Evolutionary conservation across 495 filamentous ascomycete species (phyloP).

Genomic region (Umbilicaria muhlenbergii): DNA sequence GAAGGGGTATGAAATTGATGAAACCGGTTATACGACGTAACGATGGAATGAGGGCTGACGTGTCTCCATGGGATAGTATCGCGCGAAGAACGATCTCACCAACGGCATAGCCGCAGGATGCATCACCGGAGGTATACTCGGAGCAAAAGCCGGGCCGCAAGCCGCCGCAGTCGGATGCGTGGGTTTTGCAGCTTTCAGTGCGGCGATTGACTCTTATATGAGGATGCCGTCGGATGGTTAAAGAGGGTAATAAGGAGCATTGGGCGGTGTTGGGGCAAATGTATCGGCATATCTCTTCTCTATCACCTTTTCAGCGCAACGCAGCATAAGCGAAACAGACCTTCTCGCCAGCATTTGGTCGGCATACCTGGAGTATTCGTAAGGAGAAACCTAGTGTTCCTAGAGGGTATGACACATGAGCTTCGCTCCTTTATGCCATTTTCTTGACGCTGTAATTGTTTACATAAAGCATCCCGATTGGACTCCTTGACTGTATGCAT

Average conservation of each 20-base stretch:
- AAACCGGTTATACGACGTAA: background rate
- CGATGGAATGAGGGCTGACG: background rate
- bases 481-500: too few species aligned
- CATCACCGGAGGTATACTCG: slow-evolving; percentile 77
- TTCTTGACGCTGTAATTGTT: too few species aligned
- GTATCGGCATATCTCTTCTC: background rate
- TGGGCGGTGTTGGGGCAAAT: slow-evolving; percentile 4
- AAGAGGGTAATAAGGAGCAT: background rate
- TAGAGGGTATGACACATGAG: too few species aligned
- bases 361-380: too few species aligned
- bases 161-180: slow-evolving; percentile 80
- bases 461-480: too few species aligned
- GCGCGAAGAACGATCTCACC: slow-evolving; percentile 84
- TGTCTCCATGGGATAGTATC: slow-evolving; percentile 21
- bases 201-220: slow-evolving; percentile 89
- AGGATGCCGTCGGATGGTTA: slow-evolving; percentile 31
- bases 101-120: slow-evolving; percentile 85
- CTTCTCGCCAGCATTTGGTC: too few species aligned
- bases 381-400: too few species aligned
- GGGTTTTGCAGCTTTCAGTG: slow-evolving; percentile 90
- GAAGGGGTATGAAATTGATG: slow-evolving; percentile 45
- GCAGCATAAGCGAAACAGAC: too few species aligned
- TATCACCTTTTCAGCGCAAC: too few species aligned
- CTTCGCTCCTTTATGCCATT: too few species aligned
- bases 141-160: slow-evolving; percentile 73